Evolutionary conservation across 495 filamentous ascomycete species (phyloP), one percentile per base, ranked within the genome.

Genomic region (Xylaria telfairii): DNA sequence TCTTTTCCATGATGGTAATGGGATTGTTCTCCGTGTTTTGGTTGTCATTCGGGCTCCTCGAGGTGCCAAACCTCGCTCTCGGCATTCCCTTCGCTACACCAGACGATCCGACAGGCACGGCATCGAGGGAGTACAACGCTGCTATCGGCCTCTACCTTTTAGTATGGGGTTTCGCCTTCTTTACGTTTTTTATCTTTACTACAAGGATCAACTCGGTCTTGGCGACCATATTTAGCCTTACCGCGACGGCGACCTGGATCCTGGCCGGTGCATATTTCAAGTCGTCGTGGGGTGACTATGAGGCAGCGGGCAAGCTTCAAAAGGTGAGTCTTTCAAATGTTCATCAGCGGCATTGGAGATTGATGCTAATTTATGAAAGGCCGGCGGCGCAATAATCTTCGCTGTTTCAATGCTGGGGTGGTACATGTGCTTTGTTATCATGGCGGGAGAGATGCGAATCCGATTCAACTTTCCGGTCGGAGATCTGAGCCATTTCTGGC

Each of bases 1-100:
- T 87, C 81, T 85, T 86, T 69, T 79, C 82, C 19, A 84, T 89
- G 87, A 88, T 87, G 82, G 84, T 86, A 19, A 85, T 84, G 82
- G 85, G 86, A 9, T 78, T 89, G 34, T 89, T 88, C 68, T 77
- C 82, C 54, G 87, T 88, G 34, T 89, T 87, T 77, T 87, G 86
- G 86, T 69, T 86, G 12, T 85, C 83, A 7, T 87, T 89, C 62
- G 87, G 85, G 21, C 67, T 87, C 47, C 76, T 89, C 0, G 80
- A 88, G 63, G 78, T 87, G 2, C 87, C 87, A 0, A 85, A 83
- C 4, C 82, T 86, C 28, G 83, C 81, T 30, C 81, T 89, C 32
- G 82, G 81, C 17, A 66, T 76, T 15, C 79, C 85, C 1, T 87
- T 87, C 69, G 77, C 84, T 3, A 83, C 84, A 0, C 71, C 78